phyloP scores from a whole-genome alignment of 441 rosid genomes.

The Brassica hybrid region DNA sequence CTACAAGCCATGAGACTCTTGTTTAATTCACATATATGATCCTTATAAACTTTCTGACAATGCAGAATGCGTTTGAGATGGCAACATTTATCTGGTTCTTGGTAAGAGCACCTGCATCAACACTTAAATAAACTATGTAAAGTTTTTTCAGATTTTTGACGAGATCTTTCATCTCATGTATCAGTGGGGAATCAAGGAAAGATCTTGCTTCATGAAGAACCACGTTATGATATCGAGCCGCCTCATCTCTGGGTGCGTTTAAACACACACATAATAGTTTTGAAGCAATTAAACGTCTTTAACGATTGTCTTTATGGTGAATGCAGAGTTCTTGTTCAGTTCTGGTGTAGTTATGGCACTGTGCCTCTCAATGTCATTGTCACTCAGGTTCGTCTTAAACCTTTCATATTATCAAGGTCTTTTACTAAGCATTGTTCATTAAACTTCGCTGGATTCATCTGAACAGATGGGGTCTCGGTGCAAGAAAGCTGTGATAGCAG shows the following conservation, averaged over 20 bases:
- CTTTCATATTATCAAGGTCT: neutral
- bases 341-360: conserved; percentile 96
- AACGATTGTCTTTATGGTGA: neutral
- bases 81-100: conserved; percentile 95
- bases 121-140: neutral
- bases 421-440: neutral
- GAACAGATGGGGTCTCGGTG: conserved; percentile 86
- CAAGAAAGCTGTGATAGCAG: conserved; percentile 82
- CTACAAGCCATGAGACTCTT: neutral
- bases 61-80: conserved; percentile 98
- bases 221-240: conserved; percentile 72
- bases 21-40: conserved; percentile 1
- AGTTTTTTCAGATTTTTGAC: neutral
- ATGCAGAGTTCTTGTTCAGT: conserved; percentile 85
- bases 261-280: neutral
- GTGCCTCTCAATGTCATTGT: conserved; percentile 88
- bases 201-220: conserved; percentile 96
- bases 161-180: conserved; percentile 2
- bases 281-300: neutral
- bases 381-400: conserved; percentile 64
- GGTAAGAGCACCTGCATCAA: conserved; percentile 52
- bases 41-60: conserved; percentile 15
- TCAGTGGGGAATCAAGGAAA: conserved; percentile 86
- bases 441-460: neutral
- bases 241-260: conserved; percentile 74